Base-by-base conservation (phyloP, 306 rosid species). In the Vicia faba region DNA sequence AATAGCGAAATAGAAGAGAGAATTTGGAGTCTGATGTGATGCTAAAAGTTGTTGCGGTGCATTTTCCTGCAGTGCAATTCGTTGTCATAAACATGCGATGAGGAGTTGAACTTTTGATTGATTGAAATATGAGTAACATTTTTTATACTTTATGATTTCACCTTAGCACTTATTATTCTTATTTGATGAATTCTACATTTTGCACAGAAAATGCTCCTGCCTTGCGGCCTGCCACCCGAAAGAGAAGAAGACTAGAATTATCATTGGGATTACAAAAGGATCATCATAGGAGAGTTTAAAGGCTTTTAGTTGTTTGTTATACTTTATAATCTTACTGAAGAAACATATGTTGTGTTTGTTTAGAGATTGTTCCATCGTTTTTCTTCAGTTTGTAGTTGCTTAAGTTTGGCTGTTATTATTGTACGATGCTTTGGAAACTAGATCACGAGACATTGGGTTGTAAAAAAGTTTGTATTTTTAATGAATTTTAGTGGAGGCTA, bases 191-290 rank as follows among this genome's bases (percentile, higher is more conserved):
- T 64, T 20, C 14, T 41, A 38, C n/a, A 36, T 28, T 20, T 68
- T 18, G n/a, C 53, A 76, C 85, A 89, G 96, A 89, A 85, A 81
- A 89, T 89, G 92, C 90, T 89, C 23, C 73, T 86, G 84, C 96
- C 92, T 38, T 86, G 90, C n/a, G 90, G 92, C 39, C 81, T 87
- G 43, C 92, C 92, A 28, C 90, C 90, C 1, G 96, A 89, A 62
- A 84, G 90, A 69, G 92, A 89, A 70, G 88, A 89, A 26, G 96
- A 89, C 26, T 86, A 36, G 20, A 33, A 29, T 31, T 31, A 8
- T 8, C 23, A 2, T 57, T 9, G 5, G 29, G 15, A 53, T 53
- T 53, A 23, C 59, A 11, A 53, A 23, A 11, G 15, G 14, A 25
- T 51, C 14, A 4, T 53, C 26, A 9, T 49, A 4, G 25, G 13